phyloP scores from a whole-genome alignment of 306 rosid genomes.

The Pyrus communis region DNA sequence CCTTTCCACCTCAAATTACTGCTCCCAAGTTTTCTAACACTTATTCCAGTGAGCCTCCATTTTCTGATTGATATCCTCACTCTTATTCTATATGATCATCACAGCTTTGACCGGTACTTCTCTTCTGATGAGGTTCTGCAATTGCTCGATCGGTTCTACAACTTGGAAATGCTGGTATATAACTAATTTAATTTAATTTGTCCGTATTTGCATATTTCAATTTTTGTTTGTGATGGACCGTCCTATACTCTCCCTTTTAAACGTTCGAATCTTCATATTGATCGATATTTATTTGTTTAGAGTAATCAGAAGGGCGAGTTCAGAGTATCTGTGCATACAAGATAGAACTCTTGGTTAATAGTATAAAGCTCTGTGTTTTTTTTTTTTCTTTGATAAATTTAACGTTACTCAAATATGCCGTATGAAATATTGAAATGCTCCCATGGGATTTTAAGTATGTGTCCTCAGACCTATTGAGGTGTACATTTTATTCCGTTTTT shows the following conservation, averaged over 20 bases:
- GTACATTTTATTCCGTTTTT: not conserved
- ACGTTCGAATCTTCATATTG: not conserved
- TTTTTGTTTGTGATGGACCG: not conserved
- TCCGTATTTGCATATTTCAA: not conserved
- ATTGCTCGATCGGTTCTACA: constrained; percentile 90
- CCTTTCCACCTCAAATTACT: constrained; percentile 19
- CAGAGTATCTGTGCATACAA: too few relatives aligned
- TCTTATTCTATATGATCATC: constrained; percentile 11
- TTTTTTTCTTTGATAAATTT: not conserved
- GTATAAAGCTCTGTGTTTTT: too few relatives aligned
- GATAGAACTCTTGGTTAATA: too few relatives aligned
- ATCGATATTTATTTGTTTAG: not conserved
- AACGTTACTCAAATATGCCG: not conserved
- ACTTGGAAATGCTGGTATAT: constrained; percentile 85
- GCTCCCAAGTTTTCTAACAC: not conserved
- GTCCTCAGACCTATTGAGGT: not conserved
- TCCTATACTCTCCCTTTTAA: not conserved
- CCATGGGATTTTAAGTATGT: not conserved
- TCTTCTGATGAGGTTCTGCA: constrained; percentile 88
- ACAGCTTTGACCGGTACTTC: constrained; percentile 73
- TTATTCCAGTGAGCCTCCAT: not conserved
- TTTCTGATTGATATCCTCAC: constrained; percentile 2
- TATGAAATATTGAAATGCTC: not conserved
- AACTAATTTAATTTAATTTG: not conserved
- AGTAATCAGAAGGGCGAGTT: not conserved